A percentile compares a stretch with the other conserved stretches of the same genome.
phyloP scores from a whole-genome alignment of 1,284 basidiomycete species.

The Irpex sp. region DNA sequence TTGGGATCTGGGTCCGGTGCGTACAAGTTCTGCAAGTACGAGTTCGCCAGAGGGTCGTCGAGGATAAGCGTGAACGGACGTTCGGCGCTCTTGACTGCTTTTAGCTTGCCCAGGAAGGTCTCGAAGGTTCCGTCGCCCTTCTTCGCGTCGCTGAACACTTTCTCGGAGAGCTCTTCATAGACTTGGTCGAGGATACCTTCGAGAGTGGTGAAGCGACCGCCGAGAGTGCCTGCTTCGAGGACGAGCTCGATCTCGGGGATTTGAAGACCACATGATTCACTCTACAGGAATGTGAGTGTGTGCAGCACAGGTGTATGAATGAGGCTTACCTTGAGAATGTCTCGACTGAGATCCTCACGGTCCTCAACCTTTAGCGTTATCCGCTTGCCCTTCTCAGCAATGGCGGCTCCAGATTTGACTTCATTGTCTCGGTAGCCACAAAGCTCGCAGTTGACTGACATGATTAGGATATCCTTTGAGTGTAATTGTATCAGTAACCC shows the following conservation, averaged over 20 bases:
- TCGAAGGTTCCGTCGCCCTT: constrained; percentile 54
- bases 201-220: constrained; percentile 97
- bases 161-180: constrained; percentile 92
- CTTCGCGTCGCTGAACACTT: constrained; percentile 82
- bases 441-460: constrained; percentile 95
- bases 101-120: constrained; percentile 77
- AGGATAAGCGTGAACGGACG: constrained; percentile 88
- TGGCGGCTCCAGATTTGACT: constrained; percentile 91
- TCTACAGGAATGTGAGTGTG: constrained; percentile 40
- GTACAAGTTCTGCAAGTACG: constrained; percentile 94
- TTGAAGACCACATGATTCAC: constrained; percentile 85
- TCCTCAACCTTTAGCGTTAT: constrained; percentile 93
- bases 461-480: constrained; percentile 88
- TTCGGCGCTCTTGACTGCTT: constrained; percentile 75
- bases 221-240: constrained; percentile 91
- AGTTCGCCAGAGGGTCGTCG: constrained; percentile 95
- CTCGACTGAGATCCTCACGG: constrained; percentile 89
- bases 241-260: constrained; percentile 97
- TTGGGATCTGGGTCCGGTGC: constrained; percentile 92
- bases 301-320: not conserved
- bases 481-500: not conserved
- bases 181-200: constrained; percentile 95
- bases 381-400: constrained; percentile 81
- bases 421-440: constrained; percentile 99
- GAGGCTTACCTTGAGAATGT: constrained; percentile 81